A percentile compares a stretch with the other conserved stretches of the same genome.
phyloP scores from a whole-genome alignment of 139 green algal species.

The Nannochloris sp. region DNA sequence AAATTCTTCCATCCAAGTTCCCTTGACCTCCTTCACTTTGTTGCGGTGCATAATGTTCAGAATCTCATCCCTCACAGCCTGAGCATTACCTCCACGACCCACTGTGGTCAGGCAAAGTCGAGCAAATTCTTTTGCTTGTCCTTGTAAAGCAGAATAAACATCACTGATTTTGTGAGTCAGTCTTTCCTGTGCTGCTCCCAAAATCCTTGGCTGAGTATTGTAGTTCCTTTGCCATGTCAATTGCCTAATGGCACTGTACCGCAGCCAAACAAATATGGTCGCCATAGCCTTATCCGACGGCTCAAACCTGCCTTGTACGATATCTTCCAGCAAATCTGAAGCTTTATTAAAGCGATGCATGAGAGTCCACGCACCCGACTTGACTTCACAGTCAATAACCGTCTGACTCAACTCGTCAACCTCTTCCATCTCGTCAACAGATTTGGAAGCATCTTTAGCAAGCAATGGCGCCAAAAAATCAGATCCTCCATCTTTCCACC shows the following conservation, averaged over 20 bases:
- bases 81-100: slow-evolving; percentile 87
- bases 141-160: slow-evolving; percentile 28
- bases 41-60: slow-evolving; percentile 98
- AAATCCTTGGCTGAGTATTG: slow-evolving; percentile 95
- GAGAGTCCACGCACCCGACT: slow-evolving; percentile 71
- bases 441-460: slow-evolving; percentile 20
- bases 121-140: slow-evolving; percentile 81
- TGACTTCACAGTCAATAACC: slow-evolving; percentile 74
- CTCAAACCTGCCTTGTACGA: slow-evolving; percentile 28
- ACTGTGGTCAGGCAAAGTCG: slow-evolving; percentile 78
- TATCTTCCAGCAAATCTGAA: slow-evolving; percentile 65
- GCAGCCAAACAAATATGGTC: slow-evolving; percentile 87
- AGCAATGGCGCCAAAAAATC: slow-evolving; percentile 73
- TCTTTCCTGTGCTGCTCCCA: slow-evolving; percentile 79
- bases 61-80: slow-evolving; percentile 97
- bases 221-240: slow-evolving; percentile 99
- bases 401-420: slow-evolving; percentile 49
- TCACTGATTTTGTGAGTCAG: slow-evolving; percentile 73
- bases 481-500: slow-evolving; percentile 71
- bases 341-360: slow-evolving; percentile 96
- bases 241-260: slow-evolving; percentile 83
- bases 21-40: slow-evolving; percentile 63
- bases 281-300: slow-evolving; percentile 50
- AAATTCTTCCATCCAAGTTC: slow-evolving; percentile 96
- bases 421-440: slow-evolving; percentile 4